phyloP scores from a whole-genome alignment of 2,329 filamentous ascomycete genomes.

The Phyllosticta capitalensis region DNA sequence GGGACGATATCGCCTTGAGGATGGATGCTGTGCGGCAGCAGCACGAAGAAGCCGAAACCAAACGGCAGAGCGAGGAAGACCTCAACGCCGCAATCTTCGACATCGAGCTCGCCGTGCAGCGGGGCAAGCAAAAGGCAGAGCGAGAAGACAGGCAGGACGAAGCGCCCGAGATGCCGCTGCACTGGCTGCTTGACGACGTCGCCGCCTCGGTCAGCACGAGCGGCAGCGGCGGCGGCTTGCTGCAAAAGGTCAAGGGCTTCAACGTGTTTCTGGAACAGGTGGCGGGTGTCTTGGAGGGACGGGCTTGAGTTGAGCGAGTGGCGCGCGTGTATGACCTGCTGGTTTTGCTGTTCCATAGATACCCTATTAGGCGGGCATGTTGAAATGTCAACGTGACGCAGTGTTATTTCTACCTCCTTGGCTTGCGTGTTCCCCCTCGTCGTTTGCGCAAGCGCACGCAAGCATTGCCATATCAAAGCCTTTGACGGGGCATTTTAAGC shows the following conservation, averaged over 20 bases:
- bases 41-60: conserved; percentile 19
- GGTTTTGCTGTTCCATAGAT: not conserved
- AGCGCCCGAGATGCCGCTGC: conserved; percentile 22
- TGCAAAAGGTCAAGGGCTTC: conserved; percentile 23
- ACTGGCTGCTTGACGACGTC: conserved; percentile 14
- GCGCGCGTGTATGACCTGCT: not conserved
- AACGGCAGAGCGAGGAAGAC: conserved; percentile 16
- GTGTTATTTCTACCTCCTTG: too few species aligned
- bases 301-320: conserved; percentile 5
- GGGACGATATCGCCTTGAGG: conserved; percentile 40
- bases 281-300: conserved; percentile 27
- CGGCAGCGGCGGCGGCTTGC: conserved; percentile 24
- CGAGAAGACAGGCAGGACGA: conserved; percentile 23
- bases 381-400: too few species aligned
- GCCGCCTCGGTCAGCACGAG: conserved; percentile 20
- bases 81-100: conserved; percentile 25
- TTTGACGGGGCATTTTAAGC: too few species aligned
- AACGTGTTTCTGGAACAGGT: conserved; percentile 25
- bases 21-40: conserved; percentile 38
- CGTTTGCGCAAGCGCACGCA: too few species aligned
- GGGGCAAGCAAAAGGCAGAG: conserved; percentile 23
- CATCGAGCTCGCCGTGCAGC: conserved; percentile 28
- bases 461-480: too few species aligned
- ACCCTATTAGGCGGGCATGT: not conserved
- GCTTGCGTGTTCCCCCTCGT: too few species aligned